Percentiles rank a stretch among this genome's conserved stretches.
Conservation (phyloP, 495 filamentous ascomycete species). For the Hypoxylon lenormandii region DNA sequence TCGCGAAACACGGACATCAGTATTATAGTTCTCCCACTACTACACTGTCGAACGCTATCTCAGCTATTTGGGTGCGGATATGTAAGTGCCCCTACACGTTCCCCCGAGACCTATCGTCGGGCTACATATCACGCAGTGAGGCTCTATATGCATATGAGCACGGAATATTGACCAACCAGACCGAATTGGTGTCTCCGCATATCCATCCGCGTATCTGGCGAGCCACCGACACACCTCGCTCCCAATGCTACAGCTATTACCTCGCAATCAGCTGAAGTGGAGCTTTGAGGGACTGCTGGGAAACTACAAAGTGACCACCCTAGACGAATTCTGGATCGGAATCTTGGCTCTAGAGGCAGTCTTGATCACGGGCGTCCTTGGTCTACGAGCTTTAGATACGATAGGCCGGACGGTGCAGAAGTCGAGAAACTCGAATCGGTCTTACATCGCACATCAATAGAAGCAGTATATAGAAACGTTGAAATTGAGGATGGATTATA, state of each 20-base stretch:
- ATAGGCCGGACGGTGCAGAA: slow-evolving; percentile 26
- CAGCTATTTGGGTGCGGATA: neutral
- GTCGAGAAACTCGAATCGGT: slow-evolving; percentile 13
- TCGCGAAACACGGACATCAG: neutral
- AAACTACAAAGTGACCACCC: slow-evolving; percentile 53
- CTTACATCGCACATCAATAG: slow-evolving; percentile 2
- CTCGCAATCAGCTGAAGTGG: slow-evolving; percentile 22
- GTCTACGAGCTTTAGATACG: slow-evolving; percentile 45
- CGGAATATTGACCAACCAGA: slow-evolving; percentile 36
- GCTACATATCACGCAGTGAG: neutral
- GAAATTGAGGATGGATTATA: slow-evolving; percentile 1
- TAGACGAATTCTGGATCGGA: slow-evolving; percentile 63
- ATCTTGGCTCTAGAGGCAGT: slow-evolving; percentile 57
- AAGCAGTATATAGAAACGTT: neutral
- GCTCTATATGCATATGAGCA: neutral
- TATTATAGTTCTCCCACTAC: no score
- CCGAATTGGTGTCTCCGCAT: neutral
- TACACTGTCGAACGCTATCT: no score
- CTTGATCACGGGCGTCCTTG: slow-evolving; percentile 54
- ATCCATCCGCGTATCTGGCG: neutral
- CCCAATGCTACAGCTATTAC: slow-evolving; percentile 16
- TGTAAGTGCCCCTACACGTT: neutral
- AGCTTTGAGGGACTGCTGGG: slow-evolving; percentile 47
- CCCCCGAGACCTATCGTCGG: no score
- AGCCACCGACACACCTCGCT: neutral